Conservation (phyloP, 495 filamentous ascomycete genomes). For the Tuber umbilicatum region DNA sequence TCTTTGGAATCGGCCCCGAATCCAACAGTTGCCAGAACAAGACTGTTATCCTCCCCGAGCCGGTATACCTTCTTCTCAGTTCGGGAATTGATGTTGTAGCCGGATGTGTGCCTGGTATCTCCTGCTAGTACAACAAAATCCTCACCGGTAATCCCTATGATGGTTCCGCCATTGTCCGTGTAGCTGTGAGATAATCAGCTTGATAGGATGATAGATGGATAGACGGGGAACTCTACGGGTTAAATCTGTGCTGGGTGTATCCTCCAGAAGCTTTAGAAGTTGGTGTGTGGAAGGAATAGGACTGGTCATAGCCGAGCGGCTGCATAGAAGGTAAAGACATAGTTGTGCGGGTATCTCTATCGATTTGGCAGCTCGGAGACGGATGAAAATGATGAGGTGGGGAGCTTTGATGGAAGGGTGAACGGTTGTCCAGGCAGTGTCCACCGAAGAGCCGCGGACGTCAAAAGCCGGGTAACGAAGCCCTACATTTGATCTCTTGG, state of each 20-base stretch:
- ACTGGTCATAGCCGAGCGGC: constrained; percentile 44
- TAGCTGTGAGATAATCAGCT: constrained; percentile 51
- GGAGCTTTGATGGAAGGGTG: constrained; percentile 28
- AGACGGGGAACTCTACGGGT: constrained; percentile 57
- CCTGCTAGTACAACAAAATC: constrained; percentile 94
- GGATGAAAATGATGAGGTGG: constrained; percentile 19
- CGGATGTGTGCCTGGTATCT: constrained; percentile 86
- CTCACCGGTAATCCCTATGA: constrained; percentile 85
- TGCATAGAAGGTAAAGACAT: constrained; percentile 48
- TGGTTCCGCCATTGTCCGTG: constrained; percentile 95
- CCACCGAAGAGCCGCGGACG: constrained; percentile 6
- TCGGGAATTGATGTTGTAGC: constrained; percentile 97
- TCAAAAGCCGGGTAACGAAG: constrained; percentile 27
- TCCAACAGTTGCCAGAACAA: constrained; percentile 87
- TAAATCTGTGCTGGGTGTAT: constrained; percentile 72
- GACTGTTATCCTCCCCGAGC: constrained; percentile 80
- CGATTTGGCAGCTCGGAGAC: constrained; percentile 14
- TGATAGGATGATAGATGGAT: constrained; percentile 13
- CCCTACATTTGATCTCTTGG: neutral
- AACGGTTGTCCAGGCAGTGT: constrained; percentile 21
- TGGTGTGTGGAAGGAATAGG: constrained; percentile 59
- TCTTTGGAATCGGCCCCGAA: constrained; percentile 75
- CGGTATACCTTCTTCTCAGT: constrained; percentile 92
- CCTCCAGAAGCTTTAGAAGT: constrained; percentile 46
- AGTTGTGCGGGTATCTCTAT: constrained; percentile 41